Evolutionary conservation across 2,329 filamentous ascomycete genomes (phyloP).

Genomic region (Dactylellina parvicollis): DNA sequence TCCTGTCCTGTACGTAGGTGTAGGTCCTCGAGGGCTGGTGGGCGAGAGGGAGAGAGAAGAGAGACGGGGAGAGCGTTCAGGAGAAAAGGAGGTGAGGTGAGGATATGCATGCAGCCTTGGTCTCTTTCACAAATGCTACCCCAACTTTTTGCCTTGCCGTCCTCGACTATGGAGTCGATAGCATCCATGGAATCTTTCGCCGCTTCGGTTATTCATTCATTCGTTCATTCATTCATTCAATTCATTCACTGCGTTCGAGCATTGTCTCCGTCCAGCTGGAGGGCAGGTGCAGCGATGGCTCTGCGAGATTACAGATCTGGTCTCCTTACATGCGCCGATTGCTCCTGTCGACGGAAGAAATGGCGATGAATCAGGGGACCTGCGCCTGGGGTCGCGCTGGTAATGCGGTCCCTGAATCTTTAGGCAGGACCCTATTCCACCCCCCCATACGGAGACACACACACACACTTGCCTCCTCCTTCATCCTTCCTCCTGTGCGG

Average conservation of each 20-base stretch:
- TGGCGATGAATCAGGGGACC: slow-evolving; percentile 41
- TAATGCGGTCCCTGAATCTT: slow-evolving; percentile 10
- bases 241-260: neutral
- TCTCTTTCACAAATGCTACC: neutral
- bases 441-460: too few relatives aligned
- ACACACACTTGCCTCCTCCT: neutral
- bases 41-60: slow-evolving; percentile 4
- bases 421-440: slow-evolving; percentile 8
- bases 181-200: neutral
- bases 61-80: neutral
- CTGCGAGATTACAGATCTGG: neutral
- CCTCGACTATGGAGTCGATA: too few relatives aligned
- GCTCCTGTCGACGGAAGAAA: slow-evolving; percentile 10
- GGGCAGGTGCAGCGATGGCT: neutral
- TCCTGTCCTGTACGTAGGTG: too few relatives aligned
- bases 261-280: neutral
- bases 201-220: neutral
- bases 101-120: neutral
- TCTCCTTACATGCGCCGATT: neutral
- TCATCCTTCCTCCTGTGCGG: neutral
- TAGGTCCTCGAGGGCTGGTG: neutral
- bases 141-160: slow-evolving; percentile 7
- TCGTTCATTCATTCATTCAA: neutral
- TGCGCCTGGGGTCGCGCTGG: neutral
- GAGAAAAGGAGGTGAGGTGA: neutral